Evolutionary conservation across 306 rosid genomes (phyloP).

Genomic region (Quercus bicolor): DNA sequence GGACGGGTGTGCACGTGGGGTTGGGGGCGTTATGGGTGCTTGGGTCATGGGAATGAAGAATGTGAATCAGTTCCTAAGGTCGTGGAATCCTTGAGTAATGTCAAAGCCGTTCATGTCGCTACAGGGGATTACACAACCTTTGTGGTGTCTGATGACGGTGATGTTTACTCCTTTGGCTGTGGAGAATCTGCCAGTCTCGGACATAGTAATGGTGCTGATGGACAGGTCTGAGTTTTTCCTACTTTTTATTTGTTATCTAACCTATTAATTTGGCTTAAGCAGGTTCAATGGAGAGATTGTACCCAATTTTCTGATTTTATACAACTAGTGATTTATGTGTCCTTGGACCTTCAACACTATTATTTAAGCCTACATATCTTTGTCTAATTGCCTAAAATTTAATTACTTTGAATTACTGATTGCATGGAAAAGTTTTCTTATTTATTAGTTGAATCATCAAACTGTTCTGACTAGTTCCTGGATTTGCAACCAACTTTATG

Average conservation of each 20-base stretch:
- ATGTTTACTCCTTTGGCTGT: constrained; percentile 88
- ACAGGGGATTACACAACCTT: constrained; percentile 98
- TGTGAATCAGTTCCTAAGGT: constrained; percentile 86
- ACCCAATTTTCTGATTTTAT: background rate
- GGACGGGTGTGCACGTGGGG: constrained; percentile 99
- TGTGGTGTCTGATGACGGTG: constrained; percentile 72
- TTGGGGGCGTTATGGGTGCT: constrained; percentile 96
- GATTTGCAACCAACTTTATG: too few relatives aligned
- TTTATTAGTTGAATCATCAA: background rate
- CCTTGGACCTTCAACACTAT: background rate
- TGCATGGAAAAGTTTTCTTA: background rate
- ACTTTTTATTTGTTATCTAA: constrained; percentile 4
- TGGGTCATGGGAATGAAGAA: constrained; percentile 94
- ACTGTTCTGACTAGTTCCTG: too few relatives aligned
- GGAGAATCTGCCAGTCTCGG: constrained; percentile 99
- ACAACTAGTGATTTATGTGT: background rate
- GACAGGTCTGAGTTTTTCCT: constrained; percentile 51
- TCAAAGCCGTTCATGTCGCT: constrained; percentile 82
- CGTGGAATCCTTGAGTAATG: constrained; percentile 64
- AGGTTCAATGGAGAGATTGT: background rate
- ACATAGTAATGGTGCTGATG: constrained; percentile 49
- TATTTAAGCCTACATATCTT: background rate
- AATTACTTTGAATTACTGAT: background rate
- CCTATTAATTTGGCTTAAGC: background rate
- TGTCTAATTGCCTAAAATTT: background rate